Conservation (phyloP, 495 filamentous ascomycete genomes). For the Parathielavia hyrcaniae region DNA sequence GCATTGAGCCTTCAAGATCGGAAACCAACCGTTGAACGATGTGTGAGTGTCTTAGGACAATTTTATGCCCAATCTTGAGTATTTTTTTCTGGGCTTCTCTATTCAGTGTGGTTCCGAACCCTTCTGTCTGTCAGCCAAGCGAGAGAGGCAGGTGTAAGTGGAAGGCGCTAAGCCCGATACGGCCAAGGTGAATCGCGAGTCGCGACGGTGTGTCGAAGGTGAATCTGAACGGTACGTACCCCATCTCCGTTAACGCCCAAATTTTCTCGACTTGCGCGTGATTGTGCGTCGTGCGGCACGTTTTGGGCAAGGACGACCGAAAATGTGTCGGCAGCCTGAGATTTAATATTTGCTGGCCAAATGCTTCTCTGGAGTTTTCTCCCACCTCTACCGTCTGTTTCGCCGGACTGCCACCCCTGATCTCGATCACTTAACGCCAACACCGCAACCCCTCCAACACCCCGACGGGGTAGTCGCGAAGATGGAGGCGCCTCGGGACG, state of each 20-base stretch:
- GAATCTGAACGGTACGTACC: conserved; percentile 8
- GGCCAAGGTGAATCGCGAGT: conserved; percentile 2
- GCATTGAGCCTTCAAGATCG: background rate
- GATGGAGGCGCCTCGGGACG: conserved; percentile 7
- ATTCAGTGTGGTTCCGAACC: too few species aligned
- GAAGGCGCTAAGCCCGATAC: background rate
- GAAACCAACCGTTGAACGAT: too few species aligned
- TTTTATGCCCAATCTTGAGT: too few species aligned
- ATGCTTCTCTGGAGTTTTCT: background rate
- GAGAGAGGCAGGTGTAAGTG: background rate
- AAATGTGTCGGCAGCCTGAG: background rate
- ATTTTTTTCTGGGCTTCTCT: too few species aligned
- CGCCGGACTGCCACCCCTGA: background rate
- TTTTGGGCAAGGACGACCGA: background rate
- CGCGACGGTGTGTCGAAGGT: conserved; percentile 1
- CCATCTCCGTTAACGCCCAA: background rate
- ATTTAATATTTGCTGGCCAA: background rate
- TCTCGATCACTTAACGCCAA: background rate
- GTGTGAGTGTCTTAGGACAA: too few species aligned
- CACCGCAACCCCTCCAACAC: background rate
- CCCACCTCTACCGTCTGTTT: background rate
- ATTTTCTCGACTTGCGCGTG: conserved; percentile 5
- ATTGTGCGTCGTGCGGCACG: background rate
- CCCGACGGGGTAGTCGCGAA: conserved; percentile 5
- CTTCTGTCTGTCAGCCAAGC: background rate